Evolutionary conservation across 2,329 filamentous ascomycete genomes (phyloP).

Genomic region (Fusarium sp.): DNA sequence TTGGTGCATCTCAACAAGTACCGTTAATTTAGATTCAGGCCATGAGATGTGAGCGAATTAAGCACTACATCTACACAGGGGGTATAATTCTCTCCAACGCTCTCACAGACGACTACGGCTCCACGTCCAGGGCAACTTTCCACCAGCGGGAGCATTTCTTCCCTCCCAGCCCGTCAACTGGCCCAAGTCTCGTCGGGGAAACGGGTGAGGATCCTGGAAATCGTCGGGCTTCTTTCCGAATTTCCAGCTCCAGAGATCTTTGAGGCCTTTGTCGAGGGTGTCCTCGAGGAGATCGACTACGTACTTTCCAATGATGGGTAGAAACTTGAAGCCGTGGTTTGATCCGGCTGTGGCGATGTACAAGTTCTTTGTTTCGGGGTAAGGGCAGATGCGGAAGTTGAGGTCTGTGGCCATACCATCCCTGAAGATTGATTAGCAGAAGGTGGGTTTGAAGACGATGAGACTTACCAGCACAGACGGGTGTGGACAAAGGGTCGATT

Average conservation of each 20-base stretch:
- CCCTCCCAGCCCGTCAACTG: conserved; percentile 38
- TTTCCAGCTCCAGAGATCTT: conserved; percentile 52
- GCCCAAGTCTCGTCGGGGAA: conserved; percentile 30
- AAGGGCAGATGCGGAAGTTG: conserved; percentile 43
- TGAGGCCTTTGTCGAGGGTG: conserved; percentile 53
- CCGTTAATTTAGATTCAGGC: not conserved
- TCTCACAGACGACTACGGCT: conserved; percentile 31
- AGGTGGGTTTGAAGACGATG: not conserved
- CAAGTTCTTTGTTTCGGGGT: conserved; percentile 46
- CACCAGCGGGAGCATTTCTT: conserved; percentile 32
- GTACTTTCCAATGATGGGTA: conserved; percentile 64
- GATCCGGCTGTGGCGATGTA: conserved; percentile 64
- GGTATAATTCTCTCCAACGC: not conserved
- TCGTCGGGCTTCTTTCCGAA: conserved; percentile 28
- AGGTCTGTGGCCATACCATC: conserved; percentile 47
- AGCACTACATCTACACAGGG: not conserved
- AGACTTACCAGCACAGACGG: conserved; percentile 55
- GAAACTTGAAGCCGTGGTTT: conserved; percentile 65
- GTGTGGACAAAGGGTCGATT: conserved; percentile 59
- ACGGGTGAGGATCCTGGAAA: conserved; percentile 39
- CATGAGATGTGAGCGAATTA: conserved; percentile 18
- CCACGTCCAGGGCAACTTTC: conserved; percentile 41
- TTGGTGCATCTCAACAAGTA: not conserved
- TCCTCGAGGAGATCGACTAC: conserved; percentile 48
- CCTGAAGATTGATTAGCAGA: conserved; percentile 25